Evolutionary conservation across 2,329 filamentous ascomycete genomes (phyloP).

Genomic region (Leptoxyphium fumago): DNA sequence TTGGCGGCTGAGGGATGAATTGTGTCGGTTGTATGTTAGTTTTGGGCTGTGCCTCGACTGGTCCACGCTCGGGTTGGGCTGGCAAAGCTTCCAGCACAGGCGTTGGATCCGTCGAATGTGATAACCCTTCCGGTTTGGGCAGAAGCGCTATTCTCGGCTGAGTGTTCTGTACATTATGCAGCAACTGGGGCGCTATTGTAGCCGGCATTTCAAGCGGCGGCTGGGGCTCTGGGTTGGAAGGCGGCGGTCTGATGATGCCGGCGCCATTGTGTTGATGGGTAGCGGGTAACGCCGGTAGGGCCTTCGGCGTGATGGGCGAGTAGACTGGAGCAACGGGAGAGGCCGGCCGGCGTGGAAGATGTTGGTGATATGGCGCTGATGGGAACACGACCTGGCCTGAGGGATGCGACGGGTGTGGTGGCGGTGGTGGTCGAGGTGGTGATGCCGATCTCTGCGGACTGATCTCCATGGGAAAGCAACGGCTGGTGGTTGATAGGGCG

Average conservation of each 20-base stretch:
- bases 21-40: conserved; percentile 9
- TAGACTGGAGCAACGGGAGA: conserved; percentile 12
- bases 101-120: neutral
- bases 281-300: conserved; percentile 15
- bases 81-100: neutral
- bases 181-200: neutral
- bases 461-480: neutral
- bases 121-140: conserved; percentile 2
- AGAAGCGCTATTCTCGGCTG: conserved; percentile 1
- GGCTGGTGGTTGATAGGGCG: neutral
- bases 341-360: neutral
- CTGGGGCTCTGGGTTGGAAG: neutral
- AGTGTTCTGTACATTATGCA: neutral
- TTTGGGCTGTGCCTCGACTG: conserved; percentile 4
- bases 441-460: neutral
- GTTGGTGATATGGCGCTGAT: neutral
- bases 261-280: neutral
- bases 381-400: neutral
- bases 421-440: neutral
- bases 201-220: neutral
- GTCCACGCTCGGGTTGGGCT: neutral
- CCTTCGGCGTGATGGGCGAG: conserved; percentile 21
- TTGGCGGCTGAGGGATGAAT: conserved; percentile 28
- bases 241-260: neutral
- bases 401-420: neutral